phyloP scores from a whole-genome alignment of 2,329 filamentous ascomycete species.

The Ophiostoma triangulosporum region DNA sequence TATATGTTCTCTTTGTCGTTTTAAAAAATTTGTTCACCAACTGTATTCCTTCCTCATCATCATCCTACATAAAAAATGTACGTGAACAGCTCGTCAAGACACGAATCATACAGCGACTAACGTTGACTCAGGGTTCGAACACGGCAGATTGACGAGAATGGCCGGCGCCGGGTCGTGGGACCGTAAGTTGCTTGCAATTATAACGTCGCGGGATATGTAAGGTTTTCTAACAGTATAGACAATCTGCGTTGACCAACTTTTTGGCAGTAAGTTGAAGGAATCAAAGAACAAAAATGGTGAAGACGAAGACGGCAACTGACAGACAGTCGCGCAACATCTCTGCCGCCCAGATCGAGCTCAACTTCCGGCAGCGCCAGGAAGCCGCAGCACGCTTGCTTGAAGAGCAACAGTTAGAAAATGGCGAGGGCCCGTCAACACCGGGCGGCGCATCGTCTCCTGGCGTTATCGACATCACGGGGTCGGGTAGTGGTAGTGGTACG shows the following conservation, averaged over 20 bases:
- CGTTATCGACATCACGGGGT: not conserved
- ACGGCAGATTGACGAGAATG: slow-evolving; percentile 3
- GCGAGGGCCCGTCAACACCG: not conserved
- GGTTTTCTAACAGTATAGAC: slow-evolving; percentile 17
- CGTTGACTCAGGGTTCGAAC: slow-evolving; percentile 4
- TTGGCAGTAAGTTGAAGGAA: slow-evolving; percentile 26
- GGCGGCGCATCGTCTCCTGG: not conserved
- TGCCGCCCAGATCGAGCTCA: slow-evolving; percentile 37
- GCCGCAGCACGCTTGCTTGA: slow-evolving; percentile 20
- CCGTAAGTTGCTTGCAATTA: slow-evolving; percentile 17
- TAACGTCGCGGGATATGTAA: not conserved
- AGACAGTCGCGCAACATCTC: slow-evolving; percentile 58
- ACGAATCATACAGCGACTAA: not conserved
- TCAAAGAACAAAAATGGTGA: not conserved
- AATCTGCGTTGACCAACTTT: slow-evolving; percentile 41
- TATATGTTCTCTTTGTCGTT: not conserved
- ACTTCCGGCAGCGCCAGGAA: slow-evolving; percentile 35
- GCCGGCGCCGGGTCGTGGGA: slow-evolving; percentile 17
- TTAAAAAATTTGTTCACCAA: not conserved
- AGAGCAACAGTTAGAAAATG: slow-evolving; percentile 16
- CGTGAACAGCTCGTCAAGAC: not conserved
- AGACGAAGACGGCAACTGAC: not conserved
- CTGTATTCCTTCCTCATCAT: no score
- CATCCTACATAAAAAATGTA: no score
- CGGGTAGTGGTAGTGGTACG: not conserved